Base-by-base conservation (phyloP, 2,329 filamentous ascomycete genomes). In the Penicillium sclerotigenum region DNA sequence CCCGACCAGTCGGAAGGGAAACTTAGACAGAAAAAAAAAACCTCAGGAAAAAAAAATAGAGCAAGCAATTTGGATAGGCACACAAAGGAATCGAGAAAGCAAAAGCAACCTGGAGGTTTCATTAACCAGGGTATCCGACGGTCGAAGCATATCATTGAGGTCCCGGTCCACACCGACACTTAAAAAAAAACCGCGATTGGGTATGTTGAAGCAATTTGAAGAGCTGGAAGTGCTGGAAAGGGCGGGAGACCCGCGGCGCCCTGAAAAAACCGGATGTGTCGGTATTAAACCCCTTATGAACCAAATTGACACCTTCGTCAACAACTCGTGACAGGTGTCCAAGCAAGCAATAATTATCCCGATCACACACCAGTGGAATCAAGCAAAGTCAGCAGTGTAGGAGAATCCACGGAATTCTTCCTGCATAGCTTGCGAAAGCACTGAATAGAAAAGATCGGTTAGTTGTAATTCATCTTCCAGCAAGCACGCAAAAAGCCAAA, bases 361-460 rank as follows among this genome's bases (percentile, higher is more conserved):
- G 55, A 45, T 55, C 47, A 24, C 37, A 54, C 31, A 50, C 49
- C 48, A 26, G 28, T 22, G 36, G 38, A 47, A 67, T 80, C 75
- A 92, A 59, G 88, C 88, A 77, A 95, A 95, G 75, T 96, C 91
- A 58, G 90, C 90, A 50, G 90, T 94, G 77, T 99, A 99, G 26
- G 93, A 97, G 80, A 99, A 99, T 64, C 94, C 94, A 57, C 94
- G 87, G 88, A 99, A 99, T 75, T 99, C 92, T 79, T 99, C 94
- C 79, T 99, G 94, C 92, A 97, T 97, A 41, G 91, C 91, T 80
- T 97, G 94, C 28, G 93, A 96, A 61, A 99, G 83, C 42, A 99
- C 94, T 96, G 65, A 45, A 54, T 26, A 47, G 54, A 50, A 57
- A 20, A 3, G 18, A 20, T 41, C 20, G 56, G 57, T 59, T 60